Evolutionary conservation across 177 flowering plant species (phyloP), one percentile per base, ranked within the genome.

Genomic region (Vitis hybrid): DNA sequence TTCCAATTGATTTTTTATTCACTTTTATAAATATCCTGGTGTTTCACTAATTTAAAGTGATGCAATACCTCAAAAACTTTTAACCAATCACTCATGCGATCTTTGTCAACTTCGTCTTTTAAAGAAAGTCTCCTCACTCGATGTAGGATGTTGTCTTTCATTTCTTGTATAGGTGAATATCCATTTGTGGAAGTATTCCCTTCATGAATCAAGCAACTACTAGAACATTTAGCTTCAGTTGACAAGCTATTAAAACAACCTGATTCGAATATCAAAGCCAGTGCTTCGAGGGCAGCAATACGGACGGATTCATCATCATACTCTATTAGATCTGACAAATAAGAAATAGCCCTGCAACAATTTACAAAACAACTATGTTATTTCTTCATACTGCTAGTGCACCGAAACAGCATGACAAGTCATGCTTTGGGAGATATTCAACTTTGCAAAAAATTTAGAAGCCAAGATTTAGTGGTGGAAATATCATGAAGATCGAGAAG

Each of bases 251-350:
- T 62, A 51, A 66, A 32, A 52, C 24, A 68, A 12, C 64, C 66
- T 2, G 32, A 52, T 75, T 75, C 71, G 8, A 56, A 24, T 19
- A 70, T 75, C 68, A 75, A 24, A 27, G 67, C 66, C 6, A 75
- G 17, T 24, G 78, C 74, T 65, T 66, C 74, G 48, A 14, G 18
- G 54, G 78, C 78, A 12, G 62, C 74, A 19, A 57, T 40, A 17
- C 57, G 60, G 12, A 70, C 67, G n/a, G 70, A 48, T 50, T 55
- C 62, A 13, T 68, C 64, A 30, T 66, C 57, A 1, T 30, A 51
- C 54, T 65, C 56, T 40, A 70, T 60, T 46, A 70, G 63, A 56
- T 56, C 40, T 9, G 56, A 56, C 10, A 66, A 67, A 58, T 51
- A 66, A 40, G 71, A 57, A 60, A 71, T 75, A 21, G 71, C 71